Conservation (phyloP, 768 basidiomycete genomes). For the Heimioporus sp. region DNA sequence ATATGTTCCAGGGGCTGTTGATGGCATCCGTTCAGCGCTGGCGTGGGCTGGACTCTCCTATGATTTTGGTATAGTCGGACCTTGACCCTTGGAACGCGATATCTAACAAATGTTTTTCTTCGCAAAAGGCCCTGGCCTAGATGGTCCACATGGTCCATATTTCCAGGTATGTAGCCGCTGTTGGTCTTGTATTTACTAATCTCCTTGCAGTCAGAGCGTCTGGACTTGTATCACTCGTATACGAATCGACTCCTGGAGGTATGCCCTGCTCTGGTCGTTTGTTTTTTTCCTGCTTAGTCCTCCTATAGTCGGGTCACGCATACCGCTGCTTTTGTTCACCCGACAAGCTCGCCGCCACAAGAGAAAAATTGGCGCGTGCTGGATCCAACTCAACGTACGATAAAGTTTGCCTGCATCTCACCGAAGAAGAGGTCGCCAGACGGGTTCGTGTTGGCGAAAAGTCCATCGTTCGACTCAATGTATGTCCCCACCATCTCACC, state of each 20-base stretch:
- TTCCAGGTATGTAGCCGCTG: constrained; percentile 71
- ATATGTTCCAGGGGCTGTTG: constrained; percentile 79
- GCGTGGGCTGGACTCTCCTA: constrained; percentile 91
- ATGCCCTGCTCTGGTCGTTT: constrained; percentile 3
- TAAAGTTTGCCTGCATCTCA: constrained; percentile 80
- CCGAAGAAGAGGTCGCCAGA: constrained; percentile 81
- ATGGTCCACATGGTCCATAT: constrained; percentile 54
- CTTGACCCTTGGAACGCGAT: constrained; percentile 35
- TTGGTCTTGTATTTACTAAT: constrained; percentile 38
- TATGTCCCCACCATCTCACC: constrained; percentile 33
- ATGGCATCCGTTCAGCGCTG: constrained; percentile 71
- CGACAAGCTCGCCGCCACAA: constrained; percentile 63
- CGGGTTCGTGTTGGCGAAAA: constrained; percentile 74
- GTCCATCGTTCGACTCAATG: constrained; percentile 85
- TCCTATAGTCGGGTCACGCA: constrained; percentile 71
- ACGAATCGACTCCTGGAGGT: constrained; percentile 77
- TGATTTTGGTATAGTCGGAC: constrained; percentile 62
- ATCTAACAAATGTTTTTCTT: constrained; percentile 41
- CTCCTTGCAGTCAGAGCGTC: constrained; percentile 73
- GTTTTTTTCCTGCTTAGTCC: neutral
- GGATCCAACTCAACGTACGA: constrained; percentile 87
- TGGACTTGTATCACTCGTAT: constrained; percentile 80
- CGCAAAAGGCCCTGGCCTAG: constrained; percentile 38
- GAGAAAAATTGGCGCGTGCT: constrained; percentile 64
- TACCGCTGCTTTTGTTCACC: constrained; percentile 90